Percentiles rank a stretch among this genome's conserved stretches.
Conservation (phyloP, 2,329 filamentous ascomycete species). For the Xenoacremonium recifei region DNA sequence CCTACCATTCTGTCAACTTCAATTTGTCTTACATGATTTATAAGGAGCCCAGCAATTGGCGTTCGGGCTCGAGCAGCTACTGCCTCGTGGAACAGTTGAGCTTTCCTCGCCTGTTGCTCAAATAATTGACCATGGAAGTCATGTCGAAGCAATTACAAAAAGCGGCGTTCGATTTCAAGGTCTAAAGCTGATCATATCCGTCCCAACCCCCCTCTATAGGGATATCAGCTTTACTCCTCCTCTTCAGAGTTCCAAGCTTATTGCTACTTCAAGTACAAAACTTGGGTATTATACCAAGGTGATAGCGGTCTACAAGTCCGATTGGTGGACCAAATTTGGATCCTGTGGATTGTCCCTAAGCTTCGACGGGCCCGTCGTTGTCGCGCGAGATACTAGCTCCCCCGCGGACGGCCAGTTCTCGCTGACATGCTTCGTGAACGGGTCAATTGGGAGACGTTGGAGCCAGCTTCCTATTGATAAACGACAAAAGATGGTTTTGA, state of each 20-base stretch:
- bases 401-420: too few species aligned
- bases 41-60: not conserved
- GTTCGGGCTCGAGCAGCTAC: not conserved
- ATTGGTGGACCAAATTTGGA: not conserved
- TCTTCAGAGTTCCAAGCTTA: not conserved
- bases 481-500: too few species aligned
- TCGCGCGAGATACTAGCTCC: too few species aligned
- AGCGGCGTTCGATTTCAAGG: not conserved
- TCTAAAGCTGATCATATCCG: not conserved
- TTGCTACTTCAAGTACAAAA: not conserved
- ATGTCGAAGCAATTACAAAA: not conserved
- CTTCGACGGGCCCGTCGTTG: too few species aligned
- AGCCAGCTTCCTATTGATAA: too few species aligned
- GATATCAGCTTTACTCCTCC: not conserved
- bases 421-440: too few species aligned
- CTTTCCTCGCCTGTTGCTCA: not conserved
- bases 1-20: too few species aligned
- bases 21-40: too few species aligned
- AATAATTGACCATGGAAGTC: not conserved
- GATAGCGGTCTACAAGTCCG: not conserved
- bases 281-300: not conserved
- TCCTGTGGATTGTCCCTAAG: too few species aligned
- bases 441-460: too few species aligned
- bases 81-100: not conserved
- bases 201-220: not conserved